A percentile compares a stretch with the other conserved stretches of the same genome.
Conservation (phyloP, 345 rosid genomes). For the Dovyalis caffra region DNA sequence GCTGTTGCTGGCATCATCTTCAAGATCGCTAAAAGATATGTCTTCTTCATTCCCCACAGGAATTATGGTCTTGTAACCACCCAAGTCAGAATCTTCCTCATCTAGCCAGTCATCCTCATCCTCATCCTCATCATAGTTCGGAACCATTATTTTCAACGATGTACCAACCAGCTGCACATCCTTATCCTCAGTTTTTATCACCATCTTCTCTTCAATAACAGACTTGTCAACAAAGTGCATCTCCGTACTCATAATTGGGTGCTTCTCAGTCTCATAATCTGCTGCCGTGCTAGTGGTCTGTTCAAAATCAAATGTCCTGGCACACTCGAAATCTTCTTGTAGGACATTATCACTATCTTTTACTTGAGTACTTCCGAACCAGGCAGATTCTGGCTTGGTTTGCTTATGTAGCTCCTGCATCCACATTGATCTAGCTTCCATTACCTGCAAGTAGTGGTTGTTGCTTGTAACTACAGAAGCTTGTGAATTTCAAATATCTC, state of each 20-base stretch:
- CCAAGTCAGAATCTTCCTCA: constrained; percentile 30
- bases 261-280: constrained; percentile 23
- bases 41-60: constrained; percentile 30
- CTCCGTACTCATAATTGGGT: constrained; percentile 14
- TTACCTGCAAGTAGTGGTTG: constrained; percentile 20
- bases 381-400: constrained; percentile 26
- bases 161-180: constrained; percentile 19
- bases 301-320: constrained; percentile 19
- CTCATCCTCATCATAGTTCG: constrained; percentile 24
- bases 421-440: constrained; percentile 36
- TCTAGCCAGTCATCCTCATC: constrained; percentile 31
- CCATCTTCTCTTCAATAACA: constrained; percentile 23
- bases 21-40: constrained; percentile 34
- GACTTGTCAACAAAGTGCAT: constrained; percentile 25
- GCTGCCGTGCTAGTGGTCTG: background rate
- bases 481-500: background rate
- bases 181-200: constrained; percentile 33
- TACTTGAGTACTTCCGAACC: constrained; percentile 39
- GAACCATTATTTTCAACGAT: constrained; percentile 14
- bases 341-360: constrained; percentile 16
- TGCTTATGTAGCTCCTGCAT: constrained; percentile 51
- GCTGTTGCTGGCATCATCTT: constrained; percentile 21
- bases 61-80: constrained; percentile 21
- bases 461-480: background rate
- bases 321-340: constrained; percentile 26